Evolutionary conservation across 2,329 filamentous ascomycete genomes (phyloP).

Genomic region (Aureobasidium sp.): DNA sequence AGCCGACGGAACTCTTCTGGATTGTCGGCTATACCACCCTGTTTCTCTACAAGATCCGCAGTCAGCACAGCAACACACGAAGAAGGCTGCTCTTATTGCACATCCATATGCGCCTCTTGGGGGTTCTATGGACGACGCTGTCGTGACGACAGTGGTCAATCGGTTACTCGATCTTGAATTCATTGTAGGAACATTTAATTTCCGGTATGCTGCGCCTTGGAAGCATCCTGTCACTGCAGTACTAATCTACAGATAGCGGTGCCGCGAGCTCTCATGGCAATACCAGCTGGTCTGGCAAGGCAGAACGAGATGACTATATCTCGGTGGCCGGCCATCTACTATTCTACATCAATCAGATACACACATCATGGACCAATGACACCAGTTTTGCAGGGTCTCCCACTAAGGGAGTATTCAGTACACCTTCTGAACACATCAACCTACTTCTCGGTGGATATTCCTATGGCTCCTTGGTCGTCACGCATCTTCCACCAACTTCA

Average conservation of each 20-base stretch:
- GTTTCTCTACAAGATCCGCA: background rate
- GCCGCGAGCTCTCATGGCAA: constrained; percentile 65
- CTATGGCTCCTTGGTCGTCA: constrained; percentile 79
- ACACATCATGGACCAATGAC: background rate
- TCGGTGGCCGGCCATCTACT: constrained; percentile 75
- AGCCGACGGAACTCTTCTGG: constrained; percentile 66
- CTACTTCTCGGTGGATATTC: constrained; percentile 75
- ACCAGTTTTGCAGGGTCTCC: background rate
- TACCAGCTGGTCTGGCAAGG: constrained; percentile 80
- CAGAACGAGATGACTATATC: constrained; percentile 75
- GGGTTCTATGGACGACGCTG: constrained; percentile 73
- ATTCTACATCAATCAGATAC: constrained; percentile 51
- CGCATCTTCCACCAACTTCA: constrained; percentile 56
- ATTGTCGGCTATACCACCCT: constrained; percentile 74
- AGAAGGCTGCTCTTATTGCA: constrained; percentile 60
- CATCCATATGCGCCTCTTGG: constrained; percentile 89
- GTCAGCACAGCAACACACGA: constrained; percentile 23
- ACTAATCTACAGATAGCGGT: constrained; percentile 50
- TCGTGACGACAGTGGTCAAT: constrained; percentile 60
- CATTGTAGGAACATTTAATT: constrained; percentile 84
- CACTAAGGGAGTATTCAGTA: background rate
- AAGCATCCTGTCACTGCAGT: background rate
- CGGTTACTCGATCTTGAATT: constrained; percentile 64
- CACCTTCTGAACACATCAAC: constrained; percentile 20
- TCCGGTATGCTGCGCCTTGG: background rate